Evolutionary conservation across 768 basidiomycete genomes (phyloP), one percentile per base, ranked within the genome.

Genomic region (Lentinula lateritia): DNA sequence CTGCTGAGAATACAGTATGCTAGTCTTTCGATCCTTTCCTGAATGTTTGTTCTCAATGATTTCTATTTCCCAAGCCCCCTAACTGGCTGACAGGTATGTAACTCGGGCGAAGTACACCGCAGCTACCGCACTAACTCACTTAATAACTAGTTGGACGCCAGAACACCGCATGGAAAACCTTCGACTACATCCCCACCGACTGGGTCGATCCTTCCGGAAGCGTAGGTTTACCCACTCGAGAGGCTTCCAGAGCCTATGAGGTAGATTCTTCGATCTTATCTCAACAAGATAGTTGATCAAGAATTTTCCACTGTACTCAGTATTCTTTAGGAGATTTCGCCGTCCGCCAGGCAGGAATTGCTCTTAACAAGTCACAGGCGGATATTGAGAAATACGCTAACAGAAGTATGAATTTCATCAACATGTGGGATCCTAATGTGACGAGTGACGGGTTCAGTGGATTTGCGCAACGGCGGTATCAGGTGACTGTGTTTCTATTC

Each of bases 251-350:
- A 13, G 75, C 80, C 6, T 74, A 73, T 53, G 81, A 83, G 73
- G 80, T 78, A 42, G 16, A 66, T 42, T n/a, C 32, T 53, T 55
- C 32, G 46, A 13, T 48, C 23, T 9, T 8, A 39, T 41, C 36
- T 53, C n/a, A 15, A 39, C 12, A 45, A 23, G 32, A 28, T 48
- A 23, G 39, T 28, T 32, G 32, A 16, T 23, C 28, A 0, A 18
- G 28, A 39, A n/a, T 6, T 5, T 39, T 57, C 3, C 12, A 39
- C 20, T 7, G 3, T 41, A 10, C 18, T 18, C 60, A 81, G 79
- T 83, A 82, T 63, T 74, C 81, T 6, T 67, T 82, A 1, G 77
- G 78, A 6, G 82, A 83, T 65, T 83, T 83, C 56, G 80, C 79
- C 2, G 81, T 83, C 20, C 79, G 80, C 20, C 80, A 82, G 69